Conservation (phyloP, 2,329 filamentous ascomycete genomes). For the Kalmusia sp. region DNA sequence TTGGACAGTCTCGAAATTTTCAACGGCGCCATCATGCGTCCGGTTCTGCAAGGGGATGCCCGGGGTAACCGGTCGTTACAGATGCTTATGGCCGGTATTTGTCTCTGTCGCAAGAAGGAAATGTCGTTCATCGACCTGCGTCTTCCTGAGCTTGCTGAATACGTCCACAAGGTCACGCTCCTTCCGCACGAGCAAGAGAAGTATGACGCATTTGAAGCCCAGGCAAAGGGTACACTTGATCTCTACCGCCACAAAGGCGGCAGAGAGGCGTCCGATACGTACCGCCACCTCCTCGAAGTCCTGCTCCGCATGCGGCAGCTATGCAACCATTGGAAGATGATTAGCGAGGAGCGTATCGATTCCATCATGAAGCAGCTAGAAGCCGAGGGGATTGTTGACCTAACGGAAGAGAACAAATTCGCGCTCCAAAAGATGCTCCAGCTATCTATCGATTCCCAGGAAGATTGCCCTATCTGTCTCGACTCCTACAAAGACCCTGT, state of each 20-base stretch:
- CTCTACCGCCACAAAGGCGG: slow-evolving; percentile 61
- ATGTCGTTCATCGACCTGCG: slow-evolving; percentile 87
- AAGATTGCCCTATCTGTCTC: slow-evolving; percentile 84
- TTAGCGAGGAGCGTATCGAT: slow-evolving; percentile 71
- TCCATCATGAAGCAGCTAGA: slow-evolving; percentile 75
- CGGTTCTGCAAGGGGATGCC: slow-evolving; percentile 65
- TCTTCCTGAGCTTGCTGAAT: slow-evolving; percentile 78
- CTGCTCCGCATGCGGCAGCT: slow-evolving; percentile 83
- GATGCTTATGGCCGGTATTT: slow-evolving; percentile 79
- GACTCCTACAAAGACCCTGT: slow-evolving; percentile 75
- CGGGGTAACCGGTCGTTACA: slow-evolving; percentile 72
- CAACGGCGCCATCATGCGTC: slow-evolving; percentile 73
- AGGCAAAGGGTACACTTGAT: slow-evolving; percentile 75
- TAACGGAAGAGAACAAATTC: slow-evolving; percentile 74
- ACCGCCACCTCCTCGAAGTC: slow-evolving; percentile 79
- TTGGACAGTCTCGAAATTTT: slow-evolving; percentile 77
- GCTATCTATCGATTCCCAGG: slow-evolving; percentile 78
- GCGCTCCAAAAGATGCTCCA: slow-evolving; percentile 79
- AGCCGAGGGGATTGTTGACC: slow-evolving; percentile 68
- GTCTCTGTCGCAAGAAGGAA: slow-evolving; percentile 81
- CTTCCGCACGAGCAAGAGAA: slow-evolving; percentile 75
- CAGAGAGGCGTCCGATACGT: slow-evolving; percentile 55
- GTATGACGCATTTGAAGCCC: slow-evolving; percentile 73
- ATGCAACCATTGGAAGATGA: slow-evolving; percentile 89
- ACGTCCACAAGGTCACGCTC: slow-evolving; percentile 77